Evolutionary conservation across 1,284 basidiomycete genomes (phyloP), one percentile per base, ranked within the genome.

Genomic region (Rhodotorula sp.): DNA sequence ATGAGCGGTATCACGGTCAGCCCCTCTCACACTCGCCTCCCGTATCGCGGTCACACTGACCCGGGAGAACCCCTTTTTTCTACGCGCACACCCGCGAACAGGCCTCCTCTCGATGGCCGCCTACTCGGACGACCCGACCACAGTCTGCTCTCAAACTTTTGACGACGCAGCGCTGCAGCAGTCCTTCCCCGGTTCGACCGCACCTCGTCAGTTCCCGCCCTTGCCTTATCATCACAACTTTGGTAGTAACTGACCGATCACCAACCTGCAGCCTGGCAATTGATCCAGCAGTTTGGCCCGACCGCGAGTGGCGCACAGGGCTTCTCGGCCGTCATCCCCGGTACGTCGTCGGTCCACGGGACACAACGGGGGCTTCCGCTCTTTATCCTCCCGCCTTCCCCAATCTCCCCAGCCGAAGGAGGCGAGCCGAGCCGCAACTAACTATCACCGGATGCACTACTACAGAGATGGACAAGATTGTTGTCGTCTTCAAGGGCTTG

Each of bases 381-480:
- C 39, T 12, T 12, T 51, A 16, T 18, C 18, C n/a, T 16, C 31
- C 29, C 21, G 57, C 54, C 54, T 54, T 23, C 26, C 65, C 34
- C 16, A 14, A 56, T 46, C 34, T n/a, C 52, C 43, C 29, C 8
- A 39, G 34, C 34, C 34, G 29, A 29, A 29, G 29, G 34, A 39
- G 34, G 39, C 39, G 39, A n/a, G 43, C 56, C 34, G 34, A 16
- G 20, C 6, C 5, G 10, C 5, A 4, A 18, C 52, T 54, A 51
- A 29, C 18, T 1, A 1, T 1, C 39, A 18, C 39, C 5, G 3
- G 0, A 3, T 21, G 18, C 16, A 20, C 21, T 2, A 21, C 5
- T 26, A 10, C 57, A 72, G 77, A 78, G 67, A 79, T 79, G 78
- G 78, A 79, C 74, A 79, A 78, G 69, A 73, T 77, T 49, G 73